Base-by-base conservation (phyloP, 352 stramenopile species). In the Pythium oligandrum region DNA sequence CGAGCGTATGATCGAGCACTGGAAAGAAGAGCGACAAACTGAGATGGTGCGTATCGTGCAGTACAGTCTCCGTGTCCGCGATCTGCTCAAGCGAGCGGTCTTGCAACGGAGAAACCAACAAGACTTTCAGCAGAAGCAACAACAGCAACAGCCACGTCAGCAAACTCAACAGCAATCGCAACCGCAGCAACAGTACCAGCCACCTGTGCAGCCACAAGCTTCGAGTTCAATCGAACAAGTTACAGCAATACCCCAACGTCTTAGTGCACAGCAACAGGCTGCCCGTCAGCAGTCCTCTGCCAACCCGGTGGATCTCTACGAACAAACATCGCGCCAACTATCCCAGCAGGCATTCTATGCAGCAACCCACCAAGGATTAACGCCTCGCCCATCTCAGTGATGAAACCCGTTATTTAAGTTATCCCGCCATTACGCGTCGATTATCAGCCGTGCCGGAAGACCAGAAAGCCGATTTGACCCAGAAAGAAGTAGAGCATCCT, bases 401-500 rank as follows among this genome's bases (percentile, higher is more conserved):
- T 26, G 17, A 26, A 26, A 26, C 17, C 17, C 17, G 17, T 26
- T 26, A 26, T 26, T 26, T 26, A 26, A 26, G 17, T 26, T 26
- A 26, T 26, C 17, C 17, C 17, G 17, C 17, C 17, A 26, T 26
- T 26, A 26, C 17, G 17, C 17, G 17, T 26, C 17, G 6, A 48
- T 1, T 36, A 7, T 72, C 47, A 92, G 34, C 78, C 75, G 49
- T 91, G 79, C 4, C 72, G 70, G 61, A 86, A 88, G 26, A 93
- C 75, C 31, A 92, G 72, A 52, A 92, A 90, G 30, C 79, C 77
- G 60, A 90, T 84, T 50, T 89, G 82, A 36, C 78, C 78, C 30
- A 92, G 54, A 47, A 90, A 92, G 53, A 92, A 90, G 57, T 92
- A 90, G 6, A 88, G 45, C 78, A 92, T 88, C 52, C 82, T 91